Evolutionary conservation across 495 filamentous ascomycete species (phyloP).

Genomic region (Daldinia grandis): DNA sequence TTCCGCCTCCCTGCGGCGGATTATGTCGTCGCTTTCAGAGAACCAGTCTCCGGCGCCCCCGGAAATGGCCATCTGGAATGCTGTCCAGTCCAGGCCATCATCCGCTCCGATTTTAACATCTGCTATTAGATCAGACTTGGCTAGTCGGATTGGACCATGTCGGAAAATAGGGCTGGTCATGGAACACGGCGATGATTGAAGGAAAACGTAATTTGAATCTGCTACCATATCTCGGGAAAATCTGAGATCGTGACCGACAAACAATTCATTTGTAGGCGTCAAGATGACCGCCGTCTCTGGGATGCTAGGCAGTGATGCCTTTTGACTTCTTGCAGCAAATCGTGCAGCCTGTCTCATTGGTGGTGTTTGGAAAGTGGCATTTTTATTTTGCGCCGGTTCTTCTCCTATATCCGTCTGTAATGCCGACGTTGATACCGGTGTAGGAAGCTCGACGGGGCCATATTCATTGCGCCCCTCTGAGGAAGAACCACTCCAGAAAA

Average conservation of each 20-base stretch:
- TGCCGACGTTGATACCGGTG: not conserved
- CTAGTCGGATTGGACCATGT: slow-evolving; percentile 59
- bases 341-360: slow-evolving; percentile 43
- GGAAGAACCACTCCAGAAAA: slow-evolving; percentile 27
- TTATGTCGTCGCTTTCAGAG: slow-evolving; percentile 53
- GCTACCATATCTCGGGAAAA: slow-evolving; percentile 36
- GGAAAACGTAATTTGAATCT: slow-evolving; percentile 50
- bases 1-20: slow-evolving; percentile 48
- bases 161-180: slow-evolving; percentile 52
- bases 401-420: slow-evolving; percentile 34
- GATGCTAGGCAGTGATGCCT: slow-evolving; percentile 54
- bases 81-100: slow-evolving; percentile 63
- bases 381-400: slow-evolving; percentile 23
- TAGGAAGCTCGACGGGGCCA: slow-evolving; percentile 13
- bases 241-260: slow-evolving; percentile 26
- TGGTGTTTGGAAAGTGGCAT: slow-evolving; percentile 42
- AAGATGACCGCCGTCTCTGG: slow-evolving; percentile 46
- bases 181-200: slow-evolving; percentile 54
- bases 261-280: slow-evolving; percentile 26
- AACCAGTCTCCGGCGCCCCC: slow-evolving; percentile 58
- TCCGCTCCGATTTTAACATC: slow-evolving; percentile 52
- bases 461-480: slow-evolving; percentile 23
- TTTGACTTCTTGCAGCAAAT: slow-evolving; percentile 31
- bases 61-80: slow-evolving; percentile 64
- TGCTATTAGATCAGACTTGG: slow-evolving; percentile 49